Percentiles rank a stretch among this genome's conserved stretches.
Evolutionary conservation across 495 filamentous ascomycete species (phyloP).

Genomic region (Penicillium verhagenii): DNA sequence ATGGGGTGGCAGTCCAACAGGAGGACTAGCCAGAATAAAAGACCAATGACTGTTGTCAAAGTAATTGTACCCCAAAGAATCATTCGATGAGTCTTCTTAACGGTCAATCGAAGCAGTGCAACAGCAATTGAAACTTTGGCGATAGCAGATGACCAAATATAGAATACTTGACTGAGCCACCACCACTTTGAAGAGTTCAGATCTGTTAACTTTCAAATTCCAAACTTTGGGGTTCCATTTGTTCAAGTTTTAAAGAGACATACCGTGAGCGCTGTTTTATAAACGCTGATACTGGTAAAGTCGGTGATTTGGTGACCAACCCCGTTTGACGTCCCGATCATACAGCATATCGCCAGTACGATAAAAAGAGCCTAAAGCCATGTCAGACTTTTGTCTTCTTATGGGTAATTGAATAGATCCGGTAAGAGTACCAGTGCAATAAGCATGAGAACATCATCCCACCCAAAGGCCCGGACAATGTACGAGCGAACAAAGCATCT

Average conservation of each 20-base stretch:
- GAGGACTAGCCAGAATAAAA: constrained; percentile 30
- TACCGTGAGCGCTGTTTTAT: constrained; percentile 18
- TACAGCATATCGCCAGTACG: constrained; percentile 10
- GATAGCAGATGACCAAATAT: constrained; percentile 33
- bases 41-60: constrained; percentile 24
- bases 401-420: neutral
- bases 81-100: constrained; percentile 21
- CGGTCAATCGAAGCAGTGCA: constrained; percentile 42
- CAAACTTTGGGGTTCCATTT: neutral
- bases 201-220: constrained; percentile 2
- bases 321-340: constrained; percentile 13
- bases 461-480: constrained; percentile 26
- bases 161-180: constrained; percentile 35
- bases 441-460: constrained; percentile 31
- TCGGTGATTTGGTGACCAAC: constrained; percentile 17
- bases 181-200: constrained; percentile 7
- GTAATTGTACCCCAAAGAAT: constrained; percentile 35
- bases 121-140: constrained; percentile 42
- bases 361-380: constrained; percentile 10
- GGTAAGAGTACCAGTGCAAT: constrained; percentile 17
- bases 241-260: neutral
- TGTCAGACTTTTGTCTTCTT: no score
- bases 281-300: constrained; percentile 6
- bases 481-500: constrained; percentile 26
- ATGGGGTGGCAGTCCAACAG: constrained; percentile 31